Evolutionary conservation across 1,284 basidiomycete genomes (phyloP), one percentile per base, ranked within the genome.

Genomic region (Malassezia obtusa): DNA sequence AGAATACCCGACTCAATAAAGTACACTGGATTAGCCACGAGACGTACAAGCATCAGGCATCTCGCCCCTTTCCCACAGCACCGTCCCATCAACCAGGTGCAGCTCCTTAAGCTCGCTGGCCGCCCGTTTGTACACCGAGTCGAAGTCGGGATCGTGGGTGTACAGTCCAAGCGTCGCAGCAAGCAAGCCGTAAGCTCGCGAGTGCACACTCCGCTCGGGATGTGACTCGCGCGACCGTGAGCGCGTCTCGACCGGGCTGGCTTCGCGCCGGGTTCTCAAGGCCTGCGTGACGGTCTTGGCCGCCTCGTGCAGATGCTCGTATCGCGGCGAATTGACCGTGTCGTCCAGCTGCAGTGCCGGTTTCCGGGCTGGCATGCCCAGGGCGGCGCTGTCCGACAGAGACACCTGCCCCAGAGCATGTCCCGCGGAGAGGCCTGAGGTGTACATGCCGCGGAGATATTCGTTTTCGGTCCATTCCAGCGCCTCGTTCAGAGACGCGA

Each of bases 401-500:
- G 68, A 68, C 1, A 71, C 72, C 19, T 67, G 61, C 1, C 64
- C 67, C 25, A 76, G 71, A 43, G 63, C 66, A 37, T 66, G 69
- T 11, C 68, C 72, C 1, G 72, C 67, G 15, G 63, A 64, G 11
- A 70, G 53, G 30, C 62, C 63, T n/a, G 68, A 68, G 31, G 66
- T 60, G 49, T 77, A 77, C 48, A 77, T 60, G 19, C 70, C 70
- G 19, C 75, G 67, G 22, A 77, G 59, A 50, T 75, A 76, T 25
- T 72, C 68, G 59, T 77, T 65, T 36, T 66, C 67, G 19, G 62
- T 89, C 88, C 67, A 95, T 76, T 96, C 91, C 76, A 96, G 81
- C 0, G 90, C 91, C 71, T 95, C 88, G 68, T 87, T 90, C 61
- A 92, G 79, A 7, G 80, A 83, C 50, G 79, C 79, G 71, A 95